A percentile compares a stretch with the other conserved stretches of the same genome.
Evolutionary conservation across 1,139 yeast species (phyloP).

Genomic region (Saccharomycopsis hybrid): DNA sequence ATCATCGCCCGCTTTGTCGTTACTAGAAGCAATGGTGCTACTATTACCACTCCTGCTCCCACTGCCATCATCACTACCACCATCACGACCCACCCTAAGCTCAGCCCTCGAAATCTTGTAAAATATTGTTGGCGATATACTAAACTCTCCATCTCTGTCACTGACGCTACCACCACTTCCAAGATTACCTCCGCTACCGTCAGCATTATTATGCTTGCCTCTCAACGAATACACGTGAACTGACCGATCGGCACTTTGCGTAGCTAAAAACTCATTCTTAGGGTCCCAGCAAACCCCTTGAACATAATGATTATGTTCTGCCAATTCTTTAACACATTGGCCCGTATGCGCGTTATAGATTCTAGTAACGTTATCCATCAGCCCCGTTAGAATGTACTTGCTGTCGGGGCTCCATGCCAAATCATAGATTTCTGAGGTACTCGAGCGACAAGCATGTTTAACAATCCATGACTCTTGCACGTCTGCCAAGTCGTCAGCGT

Average conservation of each 20-base stretch:
- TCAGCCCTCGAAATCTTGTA: conserved; percentile 42
- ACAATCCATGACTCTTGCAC: conserved; percentile 68
- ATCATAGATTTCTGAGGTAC: conserved; percentile 79
- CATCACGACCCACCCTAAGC: too few relatives aligned
- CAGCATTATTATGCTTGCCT: conserved; percentile 30
- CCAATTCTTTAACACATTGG: conserved; percentile 51
- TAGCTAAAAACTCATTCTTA: conserved; percentile 60
- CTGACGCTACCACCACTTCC: not conserved
- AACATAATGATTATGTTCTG: conserved; percentile 80
- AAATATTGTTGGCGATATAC: conserved; percentile 34
- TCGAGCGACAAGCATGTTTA: conserved; percentile 48
- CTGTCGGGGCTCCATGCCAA: conserved; percentile 88
- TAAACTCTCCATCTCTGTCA: conserved; percentile 23
- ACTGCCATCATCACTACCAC: not conserved
- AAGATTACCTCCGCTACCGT: conserved; percentile 30
- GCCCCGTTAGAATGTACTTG: conserved; percentile 70
- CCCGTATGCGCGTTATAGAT: conserved; percentile 58
- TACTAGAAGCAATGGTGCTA: not conserved
- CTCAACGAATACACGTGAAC: conserved; percentile 55
- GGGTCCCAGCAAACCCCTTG: conserved; percentile 99
- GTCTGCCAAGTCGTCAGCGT: conserved; percentile 43
- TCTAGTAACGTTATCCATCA: conserved; percentile 82
- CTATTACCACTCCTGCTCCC: not conserved
- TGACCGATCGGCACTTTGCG: conserved; percentile 87
- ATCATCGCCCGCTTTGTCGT: not conserved